These are phyloP conservation scores for Macrocybe gigantea DNA, from an alignment of 768 basidiomycete species.

Conservation along the genomic window DNA sequence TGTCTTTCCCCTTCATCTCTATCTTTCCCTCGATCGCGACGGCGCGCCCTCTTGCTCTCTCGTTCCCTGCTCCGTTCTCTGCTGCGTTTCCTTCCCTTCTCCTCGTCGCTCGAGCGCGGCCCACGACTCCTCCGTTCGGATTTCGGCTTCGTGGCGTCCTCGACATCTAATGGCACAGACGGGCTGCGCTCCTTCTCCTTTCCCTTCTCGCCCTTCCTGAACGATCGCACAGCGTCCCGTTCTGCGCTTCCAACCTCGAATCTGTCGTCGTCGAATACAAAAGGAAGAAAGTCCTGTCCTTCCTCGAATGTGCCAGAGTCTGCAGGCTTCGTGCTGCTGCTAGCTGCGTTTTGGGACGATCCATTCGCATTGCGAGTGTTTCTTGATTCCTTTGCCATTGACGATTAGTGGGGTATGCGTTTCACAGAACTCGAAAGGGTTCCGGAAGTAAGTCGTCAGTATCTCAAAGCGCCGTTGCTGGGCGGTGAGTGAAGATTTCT, in stretches of 20 bases:
- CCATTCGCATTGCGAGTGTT: too few species aligned
- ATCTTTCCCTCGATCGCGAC: slow-evolving; percentile 9
- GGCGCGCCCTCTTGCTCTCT: slow-evolving; percentile 28
- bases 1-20: slow-evolving; percentile 5
- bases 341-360: too few species aligned
- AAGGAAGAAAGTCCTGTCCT: slow-evolving; percentile 24
- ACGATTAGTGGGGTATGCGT: too few species aligned
- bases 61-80: slow-evolving; percentile 27
- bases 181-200: slow-evolving; percentile 1
- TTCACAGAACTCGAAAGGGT: too few species aligned
- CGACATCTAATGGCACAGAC: neutral
- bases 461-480: too few species aligned
- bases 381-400: too few species aligned
- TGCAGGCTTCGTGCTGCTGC: too few species aligned
- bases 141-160: neutral
- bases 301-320: slow-evolving; percentile 16
- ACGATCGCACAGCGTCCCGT: neutral
- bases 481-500: too few species aligned
- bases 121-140: neutral
- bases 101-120: neutral
- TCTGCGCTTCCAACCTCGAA: neutral
- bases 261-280: slow-evolving; percentile 10
- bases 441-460: too few species aligned
- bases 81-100: slow-evolving; percentile 11
- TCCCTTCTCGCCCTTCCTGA: neutral